phyloP scores from a whole-genome alignment of 129 eudicot species.

The Logfia minima region DNA sequence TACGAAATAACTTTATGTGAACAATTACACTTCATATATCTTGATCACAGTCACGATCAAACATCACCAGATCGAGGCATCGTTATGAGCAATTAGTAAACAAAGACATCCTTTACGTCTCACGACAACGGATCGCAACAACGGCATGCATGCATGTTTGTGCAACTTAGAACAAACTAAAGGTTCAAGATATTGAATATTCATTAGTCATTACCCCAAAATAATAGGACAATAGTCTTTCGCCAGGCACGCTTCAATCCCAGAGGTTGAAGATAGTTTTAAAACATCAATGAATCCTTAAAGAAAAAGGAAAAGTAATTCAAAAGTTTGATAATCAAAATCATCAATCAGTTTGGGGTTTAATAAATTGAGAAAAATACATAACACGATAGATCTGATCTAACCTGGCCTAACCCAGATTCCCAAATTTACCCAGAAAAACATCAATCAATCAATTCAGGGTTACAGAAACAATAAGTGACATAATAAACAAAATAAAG shows the following conservation, averaged over 20 bases:
- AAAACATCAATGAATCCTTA: slow-evolving; percentile 30
- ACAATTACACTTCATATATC: background rate
- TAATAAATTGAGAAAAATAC: slow-evolving; percentile 3
- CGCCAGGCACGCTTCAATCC: slow-evolving; percentile 39
- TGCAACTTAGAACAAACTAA: slow-evolving; percentile 11
- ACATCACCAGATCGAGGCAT: background rate
- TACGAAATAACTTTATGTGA: background rate
- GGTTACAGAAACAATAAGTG: slow-evolving; percentile 20
- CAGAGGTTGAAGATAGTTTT: slow-evolving; percentile 28
- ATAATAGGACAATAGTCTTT: slow-evolving; percentile 22
- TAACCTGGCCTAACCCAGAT: slow-evolving; percentile 31
- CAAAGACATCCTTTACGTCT: background rate
- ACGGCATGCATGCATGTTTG: background rate
- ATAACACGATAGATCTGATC: slow-evolving; percentile 41
- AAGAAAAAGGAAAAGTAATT: background rate
- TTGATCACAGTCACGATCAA: background rate
- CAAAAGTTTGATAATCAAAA: background rate
- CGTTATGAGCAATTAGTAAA: background rate
- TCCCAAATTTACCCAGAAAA: slow-evolving; percentile 15
- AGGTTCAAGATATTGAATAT: slow-evolving; percentile 15
- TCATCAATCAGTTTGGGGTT: background rate
- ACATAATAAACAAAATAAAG: slow-evolving; percentile 19
- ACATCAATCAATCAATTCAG: slow-evolving; percentile 27
- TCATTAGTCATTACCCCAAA: slow-evolving; percentile 35
- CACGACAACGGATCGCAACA: background rate